A percentile compares a stretch with the other conserved stretches of the same genome.
Evolutionary conservation across 2,329 filamentous ascomycete genomes (phyloP).

Genomic region (Diaporthe batatas): DNA sequence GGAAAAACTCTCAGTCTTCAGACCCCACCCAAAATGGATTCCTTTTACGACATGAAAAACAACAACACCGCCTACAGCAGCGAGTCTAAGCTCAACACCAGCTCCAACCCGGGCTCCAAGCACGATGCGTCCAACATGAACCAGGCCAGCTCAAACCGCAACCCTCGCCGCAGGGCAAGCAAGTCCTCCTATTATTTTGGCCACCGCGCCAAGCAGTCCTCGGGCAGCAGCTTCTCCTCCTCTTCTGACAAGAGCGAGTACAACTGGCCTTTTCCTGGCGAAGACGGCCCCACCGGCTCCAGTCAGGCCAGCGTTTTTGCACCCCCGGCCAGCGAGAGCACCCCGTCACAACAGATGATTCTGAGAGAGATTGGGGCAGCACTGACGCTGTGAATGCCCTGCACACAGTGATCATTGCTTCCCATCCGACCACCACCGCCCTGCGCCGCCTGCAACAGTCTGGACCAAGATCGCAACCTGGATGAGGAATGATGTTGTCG

Average conservation of each 20-base stretch:
- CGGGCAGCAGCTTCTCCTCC: slow-evolving; percentile 26
- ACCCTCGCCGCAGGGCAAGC: slow-evolving; percentile 22
- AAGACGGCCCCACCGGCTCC: slow-evolving; percentile 7
- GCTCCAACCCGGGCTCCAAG: slow-evolving; percentile 3
- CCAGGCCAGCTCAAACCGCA: slow-evolving; percentile 9
- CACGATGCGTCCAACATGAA: slow-evolving; percentile 14
- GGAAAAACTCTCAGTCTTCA: slow-evolving; percentile 1
- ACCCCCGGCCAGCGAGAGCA: slow-evolving; percentile 5
- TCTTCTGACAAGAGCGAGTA: slow-evolving; percentile 29
- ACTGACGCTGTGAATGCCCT: slow-evolving; percentile 14
- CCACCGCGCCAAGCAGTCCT: slow-evolving; percentile 26
- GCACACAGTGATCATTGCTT: background rate
- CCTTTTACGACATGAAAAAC: slow-evolving; percentile 22
- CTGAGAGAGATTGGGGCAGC: slow-evolving; percentile 31
- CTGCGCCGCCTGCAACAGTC: background rate
- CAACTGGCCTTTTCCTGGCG: slow-evolving; percentile 8
- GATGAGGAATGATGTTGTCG: background rate
- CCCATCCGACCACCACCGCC: background rate
- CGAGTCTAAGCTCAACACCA: slow-evolving; percentile 6
- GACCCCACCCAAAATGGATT: slow-evolving; percentile 34
- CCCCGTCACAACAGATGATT: slow-evolving; percentile 26
- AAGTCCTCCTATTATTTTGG: slow-evolving; percentile 29
- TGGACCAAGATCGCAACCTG: background rate
- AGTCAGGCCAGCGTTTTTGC: slow-evolving; percentile 13
- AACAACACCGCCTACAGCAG: slow-evolving; percentile 26